These are phyloP conservation scores for Arthrocladium fulminans DNA, from an alignment of 2,329 filamentous ascomycete genomes.

Conservation along the genomic window DNA sequence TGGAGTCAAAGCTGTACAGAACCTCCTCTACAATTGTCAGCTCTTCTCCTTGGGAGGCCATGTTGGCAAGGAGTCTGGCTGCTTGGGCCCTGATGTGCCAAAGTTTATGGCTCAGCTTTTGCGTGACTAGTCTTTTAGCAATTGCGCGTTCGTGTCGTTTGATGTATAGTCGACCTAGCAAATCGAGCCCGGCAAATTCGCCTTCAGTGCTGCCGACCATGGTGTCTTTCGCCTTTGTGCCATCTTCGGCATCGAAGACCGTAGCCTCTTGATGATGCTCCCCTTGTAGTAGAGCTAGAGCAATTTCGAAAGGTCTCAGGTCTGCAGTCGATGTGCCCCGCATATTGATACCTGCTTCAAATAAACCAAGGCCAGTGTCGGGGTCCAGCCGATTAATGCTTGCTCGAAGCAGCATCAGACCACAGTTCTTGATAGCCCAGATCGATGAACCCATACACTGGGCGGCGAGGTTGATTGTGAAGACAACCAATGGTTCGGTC, in stretches of 20 bases:
- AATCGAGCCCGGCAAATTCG: conserved; percentile 39
- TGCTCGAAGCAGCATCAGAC: conserved; percentile 77
- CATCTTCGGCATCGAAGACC: not conserved
- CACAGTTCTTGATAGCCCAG: conserved; percentile 93
- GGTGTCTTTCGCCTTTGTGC: not conserved
- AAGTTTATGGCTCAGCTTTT: conserved; percentile 34
- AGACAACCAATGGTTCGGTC: conserved; percentile 65
- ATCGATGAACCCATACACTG: conserved; percentile 69
- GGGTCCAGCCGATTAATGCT: conserved; percentile 38
- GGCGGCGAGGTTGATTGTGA: conserved; percentile 69
- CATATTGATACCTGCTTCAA: conserved; percentile 30
- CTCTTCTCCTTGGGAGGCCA: conserved; percentile 1
- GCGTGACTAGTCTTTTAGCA: conserved; percentile 27
- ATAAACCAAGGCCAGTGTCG: conserved; percentile 43
- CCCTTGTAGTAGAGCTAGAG: conserved; percentile 20
- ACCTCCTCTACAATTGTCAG: not conserved
- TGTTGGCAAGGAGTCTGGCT: conserved; percentile 25
- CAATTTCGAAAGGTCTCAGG: conserved; percentile 33
- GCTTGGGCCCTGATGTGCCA: conserved; percentile 41
- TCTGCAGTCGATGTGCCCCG: not conserved
- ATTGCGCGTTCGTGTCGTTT: conserved; percentile 27
- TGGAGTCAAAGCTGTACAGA: not conserved
- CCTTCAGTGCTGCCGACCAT: not conserved
- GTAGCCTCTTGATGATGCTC: conserved; percentile 27
- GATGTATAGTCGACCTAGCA: conserved; percentile 29